Evolutionary conservation across 2,329 filamentous ascomycete genomes (phyloP).

Genomic region (Cordyceps javanica): DNA sequence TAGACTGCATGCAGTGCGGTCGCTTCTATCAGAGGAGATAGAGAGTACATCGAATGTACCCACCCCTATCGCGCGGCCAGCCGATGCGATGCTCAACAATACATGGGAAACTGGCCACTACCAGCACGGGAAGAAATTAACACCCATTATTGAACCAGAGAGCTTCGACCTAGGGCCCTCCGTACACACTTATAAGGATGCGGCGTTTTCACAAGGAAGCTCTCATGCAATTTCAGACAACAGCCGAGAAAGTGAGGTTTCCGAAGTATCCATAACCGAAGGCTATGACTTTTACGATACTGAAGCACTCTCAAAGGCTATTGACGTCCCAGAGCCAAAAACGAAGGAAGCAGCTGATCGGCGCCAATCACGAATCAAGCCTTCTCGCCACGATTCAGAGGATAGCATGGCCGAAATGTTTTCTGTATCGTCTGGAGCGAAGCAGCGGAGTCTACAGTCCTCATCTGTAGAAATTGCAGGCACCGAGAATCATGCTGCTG

Average conservation of each 20-base stretch:
- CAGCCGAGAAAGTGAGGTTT: slow-evolving; percentile 43
- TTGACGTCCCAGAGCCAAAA: slow-evolving; percentile 44
- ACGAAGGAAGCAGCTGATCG: slow-evolving; percentile 26
- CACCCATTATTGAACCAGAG: slow-evolving; percentile 44
- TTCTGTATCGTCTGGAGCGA: slow-evolving; percentile 46
- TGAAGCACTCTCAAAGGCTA: slow-evolving; percentile 44
- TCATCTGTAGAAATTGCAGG: slow-evolving; percentile 1
- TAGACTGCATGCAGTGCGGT: slow-evolving; percentile 32
- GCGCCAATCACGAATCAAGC: slow-evolving; percentile 16
- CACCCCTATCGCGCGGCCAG: slow-evolving; percentile 52
- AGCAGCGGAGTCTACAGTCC: neutral
- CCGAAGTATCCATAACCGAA: slow-evolving; percentile 48
- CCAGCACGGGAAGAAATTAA: slow-evolving; percentile 33
- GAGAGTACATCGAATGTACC: slow-evolving; percentile 58
- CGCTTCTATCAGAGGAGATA: slow-evolving; percentile 48
- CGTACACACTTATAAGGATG: slow-evolving; percentile 29
- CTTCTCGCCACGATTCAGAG: slow-evolving; percentile 47
- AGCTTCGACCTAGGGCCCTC: slow-evolving; percentile 46
- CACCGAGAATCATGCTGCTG: neutral
- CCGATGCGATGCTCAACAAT: slow-evolving; percentile 29
- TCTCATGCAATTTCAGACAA: slow-evolving; percentile 45
- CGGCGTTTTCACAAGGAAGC: slow-evolving; percentile 40
- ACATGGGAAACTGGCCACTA: slow-evolving; percentile 22
- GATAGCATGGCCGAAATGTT: slow-evolving; percentile 55
- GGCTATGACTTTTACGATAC: slow-evolving; percentile 62